A percentile compares a stretch with the other conserved stretches of the same genome.
Conservation (phyloP, 2,329 filamentous ascomycete genomes). For the Sporothrix pallida region DNA sequence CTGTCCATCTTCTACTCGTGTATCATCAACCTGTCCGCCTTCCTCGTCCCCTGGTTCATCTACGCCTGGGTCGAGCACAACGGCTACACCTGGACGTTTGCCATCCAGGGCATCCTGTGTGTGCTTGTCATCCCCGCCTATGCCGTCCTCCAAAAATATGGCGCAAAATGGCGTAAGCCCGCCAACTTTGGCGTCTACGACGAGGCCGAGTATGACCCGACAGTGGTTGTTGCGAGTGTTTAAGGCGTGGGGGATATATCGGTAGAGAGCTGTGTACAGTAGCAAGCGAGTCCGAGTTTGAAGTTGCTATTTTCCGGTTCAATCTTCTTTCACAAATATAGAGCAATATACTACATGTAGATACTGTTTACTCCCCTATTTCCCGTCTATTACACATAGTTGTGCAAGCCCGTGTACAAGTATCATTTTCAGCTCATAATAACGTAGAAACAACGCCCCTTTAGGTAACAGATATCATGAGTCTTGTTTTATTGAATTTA, state of each 20-base stretch:
- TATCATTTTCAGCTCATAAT: too few relatives aligned
- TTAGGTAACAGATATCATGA: too few relatives aligned
- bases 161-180: slow-evolving; percentile 19
- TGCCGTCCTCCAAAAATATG: slow-evolving; percentile 28
- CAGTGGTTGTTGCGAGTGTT: background rate
- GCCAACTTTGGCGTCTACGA: slow-evolving; percentile 27
- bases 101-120: slow-evolving; percentile 54
- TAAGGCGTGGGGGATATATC: background rate
- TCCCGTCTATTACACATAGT: background rate
- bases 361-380: background rate
- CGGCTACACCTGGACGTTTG: slow-evolving; percentile 59
- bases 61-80: slow-evolving; percentile 52
- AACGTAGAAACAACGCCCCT: too few relatives aligned
- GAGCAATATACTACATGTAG: too few relatives aligned
- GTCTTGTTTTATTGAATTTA: background rate
- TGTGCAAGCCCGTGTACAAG: too few relatives aligned
- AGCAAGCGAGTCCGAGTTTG: background rate
- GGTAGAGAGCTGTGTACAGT: background rate
- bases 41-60: slow-evolving; percentile 57
- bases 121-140: slow-evolving; percentile 31
- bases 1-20: slow-evolving; percentile 61
- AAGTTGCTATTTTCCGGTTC: background rate
- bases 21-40: slow-evolving; percentile 57
- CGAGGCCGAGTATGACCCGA: slow-evolving; percentile 23
- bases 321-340: background rate